Evolutionary conservation across 2,329 filamentous ascomycete genomes (phyloP), one percentile per base, ranked within the genome.

Genomic region (Neophaeococcomyces aloes): DNA sequence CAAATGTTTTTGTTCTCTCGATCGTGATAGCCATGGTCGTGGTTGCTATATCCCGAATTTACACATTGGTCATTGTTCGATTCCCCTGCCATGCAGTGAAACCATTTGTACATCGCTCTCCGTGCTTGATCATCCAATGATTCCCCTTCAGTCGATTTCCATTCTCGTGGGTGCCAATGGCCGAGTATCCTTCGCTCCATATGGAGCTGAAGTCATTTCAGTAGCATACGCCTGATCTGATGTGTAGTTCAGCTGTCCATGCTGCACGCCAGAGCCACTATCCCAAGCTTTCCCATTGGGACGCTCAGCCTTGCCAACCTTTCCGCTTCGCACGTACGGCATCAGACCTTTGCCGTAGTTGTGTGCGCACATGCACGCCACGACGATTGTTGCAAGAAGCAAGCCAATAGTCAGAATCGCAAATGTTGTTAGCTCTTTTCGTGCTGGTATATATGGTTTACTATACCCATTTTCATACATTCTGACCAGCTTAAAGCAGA

Each of bases 401-500:
- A 96, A 70, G 21, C 93, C 65, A 47, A 98, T 85, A 31, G 91
- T 95, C 57, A 98, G 81, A 50, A 94, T 79, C 40, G 91, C 89
- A 59, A 98, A 98, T 47, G 87, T 86, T 4, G 89, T 95, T 58
- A 98, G 72, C 13, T 84, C 89, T 58, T 83, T 83, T 49, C 82
- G 78, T 29, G 91, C 89, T 3, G 89, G 81, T 40, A 72, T 61
- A 67, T 96, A 98, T 52, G 78, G 71, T 1, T 61, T 43, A 40
- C 60, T 61, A 54, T 78, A 75, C 33, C 61, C 62, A 8, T 76
- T 68, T 54, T 83, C 78, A 65, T 94, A 98, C 78, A 98, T 98
- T 61, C 91, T 85, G 47, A 91, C 83, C 43, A 98, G 78, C 73
- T 98, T 98, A 77, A 95, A 98, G 60, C 94, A 76, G 71, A 98